phyloP scores from a whole-genome alignment of 306 rosid species.

The Adenanthera pavonina region DNA sequence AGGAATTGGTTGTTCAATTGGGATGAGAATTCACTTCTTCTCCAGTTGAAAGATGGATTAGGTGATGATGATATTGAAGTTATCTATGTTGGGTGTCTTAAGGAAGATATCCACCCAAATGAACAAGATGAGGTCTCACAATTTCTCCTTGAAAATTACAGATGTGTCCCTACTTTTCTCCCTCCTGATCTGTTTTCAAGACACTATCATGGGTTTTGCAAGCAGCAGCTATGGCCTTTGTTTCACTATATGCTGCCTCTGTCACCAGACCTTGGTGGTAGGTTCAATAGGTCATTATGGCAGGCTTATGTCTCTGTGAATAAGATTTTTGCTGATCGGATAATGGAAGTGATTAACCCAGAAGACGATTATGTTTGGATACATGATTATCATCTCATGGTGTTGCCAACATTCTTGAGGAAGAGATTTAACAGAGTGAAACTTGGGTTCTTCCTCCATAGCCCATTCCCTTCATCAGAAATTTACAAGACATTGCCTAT shows the following conservation, averaged over 20 bases:
- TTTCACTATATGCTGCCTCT: constrained; percentile 74
- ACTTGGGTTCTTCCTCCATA: constrained; percentile 73
- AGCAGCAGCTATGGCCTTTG: constrained; percentile 77
- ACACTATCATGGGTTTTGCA: constrained; percentile 75
- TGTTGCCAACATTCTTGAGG: constrained; percentile 75
- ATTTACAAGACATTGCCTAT: constrained; percentile 73
- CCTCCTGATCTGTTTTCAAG: constrained; percentile 65
- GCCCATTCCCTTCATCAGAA: constrained; percentile 77
- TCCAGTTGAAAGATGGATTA: constrained; percentile 70
- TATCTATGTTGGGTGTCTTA: constrained; percentile 67
- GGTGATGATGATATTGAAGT: constrained; percentile 75
- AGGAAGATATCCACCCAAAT: constrained; percentile 65
- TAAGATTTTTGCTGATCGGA: constrained; percentile 72
- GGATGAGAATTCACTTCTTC: constrained; percentile 75
- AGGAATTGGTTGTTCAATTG: constrained; percentile 65
- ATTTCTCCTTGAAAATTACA: constrained; percentile 56
- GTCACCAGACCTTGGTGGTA: constrained; percentile 75
- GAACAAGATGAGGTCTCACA: constrained; percentile 80
- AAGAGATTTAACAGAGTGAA: constrained; percentile 74
- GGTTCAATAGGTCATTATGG: constrained; percentile 67
- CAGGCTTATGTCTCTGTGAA: constrained; percentile 74
- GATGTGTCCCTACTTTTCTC: constrained; percentile 68
- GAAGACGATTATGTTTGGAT: constrained; percentile 76
- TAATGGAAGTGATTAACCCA: constrained; percentile 79
- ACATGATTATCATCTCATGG: constrained; percentile 82